phyloP scores from a whole-genome alignment of 2,329 filamentous ascomycete genomes.

The Dryadomyces quercus-mongolicae region DNA sequence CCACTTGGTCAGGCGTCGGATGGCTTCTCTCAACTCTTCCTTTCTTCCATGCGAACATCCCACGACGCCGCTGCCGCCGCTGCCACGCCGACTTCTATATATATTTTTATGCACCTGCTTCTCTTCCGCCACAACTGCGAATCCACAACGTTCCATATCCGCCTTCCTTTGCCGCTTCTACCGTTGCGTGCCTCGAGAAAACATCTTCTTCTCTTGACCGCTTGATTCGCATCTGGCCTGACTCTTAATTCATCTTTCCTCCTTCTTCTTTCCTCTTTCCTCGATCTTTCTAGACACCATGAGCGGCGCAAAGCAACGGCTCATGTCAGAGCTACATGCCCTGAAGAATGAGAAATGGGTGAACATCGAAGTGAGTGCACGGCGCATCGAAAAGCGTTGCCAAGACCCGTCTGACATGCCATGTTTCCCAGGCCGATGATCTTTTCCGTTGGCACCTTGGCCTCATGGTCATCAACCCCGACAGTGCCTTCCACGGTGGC shows the following conservation, averaged over 20 bases:
- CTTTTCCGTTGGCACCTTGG: slow-evolving; percentile 80
- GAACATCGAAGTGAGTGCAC: slow-evolving; percentile 59
- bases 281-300: slow-evolving; percentile 15
- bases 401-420: not conserved
- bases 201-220: not conserved
- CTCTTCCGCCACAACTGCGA: too few species aligned
- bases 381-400: not conserved
- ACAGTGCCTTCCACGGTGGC: slow-evolving; percentile 83
- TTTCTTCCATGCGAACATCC: too few species aligned
- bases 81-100: too few species aligned
- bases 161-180: too few species aligned
- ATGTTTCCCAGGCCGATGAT: slow-evolving; percentile 45
- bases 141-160: too few species aligned
- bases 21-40: not conserved
- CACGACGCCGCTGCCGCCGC: too few species aligned
- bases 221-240: not conserved
- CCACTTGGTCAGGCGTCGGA: not conserved
- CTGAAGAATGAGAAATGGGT: slow-evolving; percentile 89
- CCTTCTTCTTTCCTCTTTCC: not conserved
- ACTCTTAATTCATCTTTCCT: not conserved
- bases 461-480: slow-evolving; percentile 84
- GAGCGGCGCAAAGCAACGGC: slow-evolving; percentile 57
- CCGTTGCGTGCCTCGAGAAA: not conserved
- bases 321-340: slow-evolving; percentile 79
- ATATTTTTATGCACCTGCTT: too few species aligned